Evolutionary conservation across 495 filamentous ascomycete species (phyloP), one percentile per base, ranked within the genome.

Genomic region (Hypomontagnella monticulosa): DNA sequence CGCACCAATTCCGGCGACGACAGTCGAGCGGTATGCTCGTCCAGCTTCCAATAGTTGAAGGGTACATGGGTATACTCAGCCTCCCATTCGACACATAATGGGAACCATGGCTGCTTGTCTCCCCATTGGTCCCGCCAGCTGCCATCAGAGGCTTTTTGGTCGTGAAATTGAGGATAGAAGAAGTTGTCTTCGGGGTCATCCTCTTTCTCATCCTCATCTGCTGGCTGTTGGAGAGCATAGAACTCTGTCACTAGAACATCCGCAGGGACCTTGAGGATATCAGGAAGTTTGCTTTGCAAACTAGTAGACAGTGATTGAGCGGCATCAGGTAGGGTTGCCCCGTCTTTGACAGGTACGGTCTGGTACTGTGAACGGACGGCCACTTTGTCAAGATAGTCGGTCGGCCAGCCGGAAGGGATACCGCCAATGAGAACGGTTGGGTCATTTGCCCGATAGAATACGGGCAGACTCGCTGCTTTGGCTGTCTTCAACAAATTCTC

Each of bases 41-140:
- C 54, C 4, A 76, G 43, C 0, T 15, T 14, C 78, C 79, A 85
- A 4, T 75, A 27, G 0, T 68, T 41, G 1, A 56, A 70, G 4
- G 68, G 63, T 9, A 87, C 63, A 62, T 88, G 83, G 7, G 67
- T 75, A 63, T 86, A 88, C 42, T 78, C 71, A 0, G 62, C 75
- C 63, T 85, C 80, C 83, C 82, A 86, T 63, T 86, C 84, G 0
- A 84, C 23, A 42, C 81, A 86, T 0, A 86, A 69, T 0, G 84
- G 82, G 38, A 76, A 74, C 73, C 73, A 86, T 0, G 83, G 81
- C 48, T 86, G 80, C 0, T 51, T 71, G n/a, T 76, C 51, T 8
- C 51, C 56, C 81, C 79, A 84, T 0, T 47, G 48, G 47, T 83
- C 77, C 0, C 79, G 61, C 61, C 65, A 64, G 19, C 11, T 32